Evolutionary conservation across 345 rosid species (phyloP).

Genomic region (Populus tremula): DNA sequence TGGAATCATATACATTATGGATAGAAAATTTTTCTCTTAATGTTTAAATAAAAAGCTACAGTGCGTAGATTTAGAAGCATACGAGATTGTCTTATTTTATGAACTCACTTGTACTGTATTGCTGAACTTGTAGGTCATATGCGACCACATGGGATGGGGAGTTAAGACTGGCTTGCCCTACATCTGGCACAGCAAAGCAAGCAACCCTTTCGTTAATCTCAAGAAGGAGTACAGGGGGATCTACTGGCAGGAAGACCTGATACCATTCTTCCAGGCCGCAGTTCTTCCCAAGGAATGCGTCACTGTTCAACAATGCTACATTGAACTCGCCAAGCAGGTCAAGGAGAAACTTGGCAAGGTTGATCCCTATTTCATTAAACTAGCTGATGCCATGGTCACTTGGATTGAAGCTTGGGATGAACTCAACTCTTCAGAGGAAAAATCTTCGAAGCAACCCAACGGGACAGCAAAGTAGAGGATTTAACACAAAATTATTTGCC

Average conservation of each 20-base stretch:
- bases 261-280: constrained; percentile 47
- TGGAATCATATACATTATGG: not conserved
- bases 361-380: constrained; percentile 47
- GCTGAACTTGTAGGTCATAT: constrained; percentile 36
- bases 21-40: no score
- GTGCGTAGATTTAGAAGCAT: no score
- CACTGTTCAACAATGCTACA: constrained; percentile 45
- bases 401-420: constrained; percentile 61
- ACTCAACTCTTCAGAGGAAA: constrained; percentile 25
- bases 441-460: constrained; percentile 14
- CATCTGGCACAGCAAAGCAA: constrained; percentile 44
- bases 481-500: not conserved
- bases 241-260: constrained; percentile 45
- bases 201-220: constrained; percentile 43
- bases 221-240: constrained; percentile 43
- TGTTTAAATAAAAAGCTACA: no score
- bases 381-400: constrained; percentile 53
- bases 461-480: constrained; percentile 21
- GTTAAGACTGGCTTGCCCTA: constrained; percentile 47
- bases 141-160: constrained; percentile 59
- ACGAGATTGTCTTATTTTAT: no score
- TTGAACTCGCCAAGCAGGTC: constrained; percentile 43
- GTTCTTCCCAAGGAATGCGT: constrained; percentile 45
- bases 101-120: not conserved
- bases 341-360: constrained; percentile 39